Evolutionary conservation across 495 filamentous ascomycete genomes (phyloP).

Genomic region (Lentithecium fluviatile): DNA sequence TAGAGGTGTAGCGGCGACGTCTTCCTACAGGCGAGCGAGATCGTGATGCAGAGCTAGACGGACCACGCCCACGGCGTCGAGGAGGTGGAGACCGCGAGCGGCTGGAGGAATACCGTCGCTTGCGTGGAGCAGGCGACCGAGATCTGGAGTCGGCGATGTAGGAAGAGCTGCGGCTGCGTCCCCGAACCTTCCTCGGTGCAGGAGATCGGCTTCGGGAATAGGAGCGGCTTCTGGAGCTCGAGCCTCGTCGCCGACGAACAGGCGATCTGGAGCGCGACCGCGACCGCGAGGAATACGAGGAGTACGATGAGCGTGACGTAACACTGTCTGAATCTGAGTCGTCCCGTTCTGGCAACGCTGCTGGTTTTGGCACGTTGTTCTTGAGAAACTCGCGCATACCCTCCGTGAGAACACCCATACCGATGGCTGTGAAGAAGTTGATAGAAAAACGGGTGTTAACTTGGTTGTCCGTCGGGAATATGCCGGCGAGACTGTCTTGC

Average conservation of each 20-base stretch:
- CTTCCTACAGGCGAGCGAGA: slow-evolving; percentile 6
- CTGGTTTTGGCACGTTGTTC: slow-evolving; percentile 69
- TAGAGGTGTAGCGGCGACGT: slow-evolving; percentile 4
- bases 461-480: slow-evolving; percentile 88
- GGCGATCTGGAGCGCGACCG: slow-evolving; percentile 32
- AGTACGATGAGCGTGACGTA: slow-evolving; percentile 37
- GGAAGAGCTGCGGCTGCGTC: slow-evolving; percentile 1
- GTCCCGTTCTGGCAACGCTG: slow-evolving; percentile 56
- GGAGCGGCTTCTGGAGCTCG: slow-evolving; percentile 10
- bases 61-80: slow-evolving; percentile 12
- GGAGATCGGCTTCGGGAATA: slow-evolving; percentile 26
- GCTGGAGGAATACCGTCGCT: slow-evolving; percentile 17
- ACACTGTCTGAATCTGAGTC: slow-evolving; percentile 45
- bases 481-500: slow-evolving; percentile 73
- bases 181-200: slow-evolving; percentile 13
- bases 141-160: slow-evolving; percentile 25
- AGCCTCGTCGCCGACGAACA: slow-evolving; percentile 14
- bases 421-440: slow-evolving; percentile 98
- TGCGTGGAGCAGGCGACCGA: slow-evolving; percentile 27
- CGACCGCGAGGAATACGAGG: slow-evolving; percentile 39
- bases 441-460: slow-evolving; percentile 93
- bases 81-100: slow-evolving; percentile 25
- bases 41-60: slow-evolving; percentile 11
- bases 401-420: slow-evolving; percentile 90
- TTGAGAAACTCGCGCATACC: slow-evolving; percentile 89